These are phyloP conservation scores for Colletotrichum endophyticum DNA, from an alignment of 2,329 filamentous ascomycete species.

Conservation along the genomic window DNA sequence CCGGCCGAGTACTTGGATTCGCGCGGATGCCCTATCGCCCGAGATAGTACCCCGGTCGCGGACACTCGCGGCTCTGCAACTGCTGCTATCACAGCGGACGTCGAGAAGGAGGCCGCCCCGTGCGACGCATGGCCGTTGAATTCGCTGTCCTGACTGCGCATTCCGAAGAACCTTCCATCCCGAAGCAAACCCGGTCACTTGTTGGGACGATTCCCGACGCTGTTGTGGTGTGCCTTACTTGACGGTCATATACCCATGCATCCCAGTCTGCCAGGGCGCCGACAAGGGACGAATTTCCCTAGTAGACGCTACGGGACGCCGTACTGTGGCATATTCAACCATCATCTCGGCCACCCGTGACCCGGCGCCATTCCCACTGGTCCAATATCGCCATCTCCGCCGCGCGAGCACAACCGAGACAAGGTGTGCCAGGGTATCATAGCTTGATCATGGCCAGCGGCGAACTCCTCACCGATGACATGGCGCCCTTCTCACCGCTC, in stretches of 20 bases:
- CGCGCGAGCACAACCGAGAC: not conserved
- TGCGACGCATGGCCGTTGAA: not conserved
- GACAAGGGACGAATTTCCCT: conserved; percentile 5
- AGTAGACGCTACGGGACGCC: not conserved
- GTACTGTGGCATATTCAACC: not conserved
- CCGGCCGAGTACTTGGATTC: conserved; percentile 7
- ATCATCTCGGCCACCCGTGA: not conserved
- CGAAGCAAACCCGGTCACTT: conserved; percentile 7
- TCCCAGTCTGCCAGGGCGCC: conserved; percentile 5
- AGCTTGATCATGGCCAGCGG: not conserved
- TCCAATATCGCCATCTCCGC: conserved; percentile 1
- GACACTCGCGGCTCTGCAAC: not conserved
- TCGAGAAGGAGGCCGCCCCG: not conserved
- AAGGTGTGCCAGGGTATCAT: not conserved
- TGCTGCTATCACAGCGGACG: not conserved
- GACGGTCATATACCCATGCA: conserved; percentile 2
- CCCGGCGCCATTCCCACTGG: not conserved
- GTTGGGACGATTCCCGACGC: conserved; percentile 16
- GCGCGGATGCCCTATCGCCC: not conserved
- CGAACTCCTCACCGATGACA: conserved; percentile 5
- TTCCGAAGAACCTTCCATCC: not conserved
- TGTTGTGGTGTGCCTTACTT: not conserved
- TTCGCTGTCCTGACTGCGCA: not conserved
- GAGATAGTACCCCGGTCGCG: not conserved
- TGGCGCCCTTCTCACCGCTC: conserved; percentile 6